Evolutionary conservation across 208 protist genomes (phyloP), one percentile per base, ranked within the genome.

Genomic region (Acanthamoeba quina): DNA sequence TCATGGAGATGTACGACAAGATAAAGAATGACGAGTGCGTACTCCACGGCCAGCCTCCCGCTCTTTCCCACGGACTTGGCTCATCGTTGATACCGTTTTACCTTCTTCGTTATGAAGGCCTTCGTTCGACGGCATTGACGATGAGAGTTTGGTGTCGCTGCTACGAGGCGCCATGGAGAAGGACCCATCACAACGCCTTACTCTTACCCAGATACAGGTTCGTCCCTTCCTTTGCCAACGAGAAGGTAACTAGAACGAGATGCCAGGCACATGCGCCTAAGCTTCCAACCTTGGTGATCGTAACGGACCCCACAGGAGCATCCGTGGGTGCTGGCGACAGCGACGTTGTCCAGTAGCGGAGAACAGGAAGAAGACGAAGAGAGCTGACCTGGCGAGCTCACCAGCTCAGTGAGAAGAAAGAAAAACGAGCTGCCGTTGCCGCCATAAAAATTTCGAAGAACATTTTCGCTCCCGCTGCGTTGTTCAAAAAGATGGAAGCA

Each of bases 1-100:
- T 92, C 29, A 52, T 92, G 56, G 86, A 92, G 44, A 44, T 92
- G n/a, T 92, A 74, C 62, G 37, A 74, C 24, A 44, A 56, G n/a
- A 92, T 92, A 11, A 24, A 29, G 29, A 41, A 68, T 7, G 41
- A 92, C 13, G 86, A 92, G 86, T 92, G 74, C 44, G 34, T 13
- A 62, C 24, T 5, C 9, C 29, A 52, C 9, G 1, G 26, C 44
- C 5, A 83, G 19, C 74, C 34, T 37, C 74, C 19, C 19, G 7
- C 7, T 29, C 78, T 19, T 29, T 37, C 24, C 29, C 41, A 49
- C 44, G 68, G 0, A 6, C n/a, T n/a, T 41, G 0, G 26, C 31
- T 26, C 13, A 3, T 74, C 34, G 7, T 92, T 58, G 11, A n/a
- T 17, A 24, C 34, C 11, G 21, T 17, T 41, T 0, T 19, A 24